phyloP scores from a whole-genome alignment of 1,139 yeast genomes.

The Kodamaea anthophila region DNA sequence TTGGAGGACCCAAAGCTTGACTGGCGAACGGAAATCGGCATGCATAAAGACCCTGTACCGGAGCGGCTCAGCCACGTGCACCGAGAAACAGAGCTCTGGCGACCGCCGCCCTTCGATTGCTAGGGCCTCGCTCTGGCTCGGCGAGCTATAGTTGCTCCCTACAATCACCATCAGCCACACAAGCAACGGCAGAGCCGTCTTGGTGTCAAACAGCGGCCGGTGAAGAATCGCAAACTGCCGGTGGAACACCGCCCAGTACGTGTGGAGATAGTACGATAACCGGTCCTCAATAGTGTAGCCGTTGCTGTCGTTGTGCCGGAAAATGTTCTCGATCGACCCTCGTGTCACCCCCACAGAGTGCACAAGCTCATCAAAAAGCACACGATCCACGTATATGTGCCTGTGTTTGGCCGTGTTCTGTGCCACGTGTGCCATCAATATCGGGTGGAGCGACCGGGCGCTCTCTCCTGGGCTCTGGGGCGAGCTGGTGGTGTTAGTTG shows the following conservation, averaged over 20 bases:
- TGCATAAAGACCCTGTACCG: slow-evolving; percentile 58
- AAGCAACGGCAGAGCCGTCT: slow-evolving; percentile 45
- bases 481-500: slow-evolving; percentile 27
- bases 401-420: slow-evolving; percentile 21
- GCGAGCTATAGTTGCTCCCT: slow-evolving; percentile 37
- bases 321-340: slow-evolving; percentile 17
- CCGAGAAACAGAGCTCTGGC: slow-evolving; percentile 19
- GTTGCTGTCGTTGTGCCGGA: slow-evolving; percentile 13
- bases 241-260: slow-evolving; percentile 56
- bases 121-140: slow-evolving; percentile 10
- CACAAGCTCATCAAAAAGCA: slow-evolving; percentile 15
- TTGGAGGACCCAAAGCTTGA: slow-evolving; percentile 62
- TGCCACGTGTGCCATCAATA: slow-evolving; percentile 15
- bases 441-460: slow-evolving; percentile 11
- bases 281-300: slow-evolving; percentile 21
- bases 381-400: slow-evolving; percentile 25
- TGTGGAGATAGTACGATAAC: slow-evolving; percentile 22
- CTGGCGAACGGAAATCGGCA: slow-evolving; percentile 53
- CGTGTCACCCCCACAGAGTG: slow-evolving; percentile 15
- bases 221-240: slow-evolving; percentile 59
- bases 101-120: slow-evolving; percentile 15
- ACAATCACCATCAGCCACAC: slow-evolving; percentile 51
- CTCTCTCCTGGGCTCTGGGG: slow-evolving; percentile 9
- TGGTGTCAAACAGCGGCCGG: slow-evolving; percentile 56
- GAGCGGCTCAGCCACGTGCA: slow-evolving; percentile 50